These are phyloP conservation scores for Ceratobasidium sp. DNA, from an alignment of 1,284 basidiomycete species.

Conservation along the genomic window DNA sequence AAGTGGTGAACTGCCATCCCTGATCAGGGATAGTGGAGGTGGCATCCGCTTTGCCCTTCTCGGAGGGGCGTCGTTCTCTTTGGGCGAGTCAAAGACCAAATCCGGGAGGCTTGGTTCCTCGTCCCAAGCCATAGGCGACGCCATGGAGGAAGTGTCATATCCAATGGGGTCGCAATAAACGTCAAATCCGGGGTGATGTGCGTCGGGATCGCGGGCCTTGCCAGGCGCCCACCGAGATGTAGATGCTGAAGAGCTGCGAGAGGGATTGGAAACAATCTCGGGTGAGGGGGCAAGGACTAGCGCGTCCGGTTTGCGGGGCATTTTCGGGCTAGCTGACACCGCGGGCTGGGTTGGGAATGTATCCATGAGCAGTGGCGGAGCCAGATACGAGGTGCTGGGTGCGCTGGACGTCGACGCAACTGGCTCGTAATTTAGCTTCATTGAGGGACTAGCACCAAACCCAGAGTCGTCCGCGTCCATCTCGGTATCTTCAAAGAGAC, in stretches of 20 bases:
- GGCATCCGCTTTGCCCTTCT: slow-evolving; percentile 28
- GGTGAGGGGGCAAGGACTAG: slow-evolving; percentile 21
- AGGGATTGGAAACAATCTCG: slow-evolving; percentile 17
- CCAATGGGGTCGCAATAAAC: slow-evolving; percentile 36
- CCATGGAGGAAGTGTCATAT: slow-evolving; percentile 8
- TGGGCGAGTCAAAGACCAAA: slow-evolving; percentile 22
- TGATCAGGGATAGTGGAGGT: not conserved
- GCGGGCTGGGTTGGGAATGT: not conserved
- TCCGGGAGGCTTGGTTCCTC: slow-evolving; percentile 21
- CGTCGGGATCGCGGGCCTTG: slow-evolving; percentile 22
- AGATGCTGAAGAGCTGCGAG: not conserved
- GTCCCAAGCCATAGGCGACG: slow-evolving; percentile 25
- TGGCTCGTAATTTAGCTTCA: slow-evolving; percentile 29
- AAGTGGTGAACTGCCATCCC: slow-evolving; percentile 15
- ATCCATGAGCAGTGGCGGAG: slow-evolving; percentile 1
- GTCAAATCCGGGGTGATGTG: slow-evolving; percentile 32
- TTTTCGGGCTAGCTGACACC: slow-evolving; percentile 12
- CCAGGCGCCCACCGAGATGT: slow-evolving; percentile 4
- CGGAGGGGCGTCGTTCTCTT: slow-evolving; percentile 21
- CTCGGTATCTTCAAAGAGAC: slow-evolving; percentile 31
- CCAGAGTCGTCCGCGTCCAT: slow-evolving; percentile 35
- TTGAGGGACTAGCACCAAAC: slow-evolving; percentile 23
- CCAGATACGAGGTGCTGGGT: not conserved
- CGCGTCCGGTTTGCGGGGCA: slow-evolving; percentile 12
- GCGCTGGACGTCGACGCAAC: not conserved